Base-by-base conservation (phyloP, 78 protist species). In the Paulinella micropora region DNA sequence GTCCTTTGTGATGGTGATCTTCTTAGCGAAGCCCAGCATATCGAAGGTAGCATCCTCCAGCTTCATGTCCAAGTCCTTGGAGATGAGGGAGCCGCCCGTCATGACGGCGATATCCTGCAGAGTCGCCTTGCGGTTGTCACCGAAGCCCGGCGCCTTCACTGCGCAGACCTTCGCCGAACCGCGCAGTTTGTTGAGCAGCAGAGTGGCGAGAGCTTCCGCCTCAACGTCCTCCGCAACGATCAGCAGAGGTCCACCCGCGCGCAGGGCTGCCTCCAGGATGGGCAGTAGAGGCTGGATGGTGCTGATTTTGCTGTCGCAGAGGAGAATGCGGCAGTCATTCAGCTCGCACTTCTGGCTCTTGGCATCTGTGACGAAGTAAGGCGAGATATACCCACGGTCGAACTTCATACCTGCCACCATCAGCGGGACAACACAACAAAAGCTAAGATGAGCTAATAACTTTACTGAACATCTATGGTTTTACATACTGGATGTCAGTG, bases 61-160 rank as follows among this genome's bases (percentile, higher is more conserved):
- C 86, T 87, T 79, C 79, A 83, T 28, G 39, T 90, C 94, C 26
- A 67, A 2, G 51, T 92, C 94, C 88, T 89, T 89, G 34, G 89
- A 85, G 79, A 92, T 40, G 29, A 92, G 83, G 64, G 28, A 32
- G 40, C 95, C 96, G 67, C 99, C 99, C 36, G 98, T 97, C 40
- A 96, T 83, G 67, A 96, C 90, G 9, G 99, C 98, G 77, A 98
- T 93, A 90, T 98, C 99, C 92, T 97, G 97, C 86, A 98, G 87
- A 37, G 73, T 93, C 86, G 92, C 94, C 93, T 93, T 95, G 84
- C 98, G 93, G 93, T 93, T 87, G 92, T 98, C 99, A 29, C 99
- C 99, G 89, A 96, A 98, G 81, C 99, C 99, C 34, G 99, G 99
- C 28, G 99, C 98, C 95, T 97, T 96, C 89, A 96, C 97, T 9